Percentiles rank a stretch among this genome's conserved stretches.
phyloP scores from a whole-genome alignment of 441 rosid genomes.

The Euphorbia schlechtendalii region DNA sequence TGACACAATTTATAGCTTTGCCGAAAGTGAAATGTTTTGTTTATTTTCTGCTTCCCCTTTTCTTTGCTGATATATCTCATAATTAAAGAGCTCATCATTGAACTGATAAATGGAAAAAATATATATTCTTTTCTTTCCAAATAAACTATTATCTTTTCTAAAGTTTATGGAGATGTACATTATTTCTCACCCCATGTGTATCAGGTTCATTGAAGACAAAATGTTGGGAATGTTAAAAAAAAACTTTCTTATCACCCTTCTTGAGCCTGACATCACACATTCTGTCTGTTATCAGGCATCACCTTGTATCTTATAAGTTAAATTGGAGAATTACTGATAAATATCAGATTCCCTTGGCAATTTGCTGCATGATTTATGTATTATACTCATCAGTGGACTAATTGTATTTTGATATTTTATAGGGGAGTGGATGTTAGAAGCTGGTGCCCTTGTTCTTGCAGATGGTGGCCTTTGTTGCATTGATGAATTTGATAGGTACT shows the following conservation, averaged over 20 bases:
- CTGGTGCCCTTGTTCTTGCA: slow-evolving; percentile 98
- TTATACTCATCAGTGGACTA: slow-evolving; percentile 14
- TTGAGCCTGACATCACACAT: too few relatives aligned
- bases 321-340: slow-evolving; percentile 3
- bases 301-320: slow-evolving; percentile 8
- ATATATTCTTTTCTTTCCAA: background rate
- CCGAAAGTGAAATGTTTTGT: background rate
- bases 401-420: slow-evolving; percentile 15
- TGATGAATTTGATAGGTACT: slow-evolving; percentile 89
- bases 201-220: too few relatives aligned
- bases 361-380: slow-evolving; percentile 2
- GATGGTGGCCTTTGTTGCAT: slow-evolving; percentile 99
- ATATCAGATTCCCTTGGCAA: background rate
- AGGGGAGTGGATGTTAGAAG: slow-evolving; percentile 99
- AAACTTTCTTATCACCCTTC: too few relatives aligned
- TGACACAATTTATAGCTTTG: background rate
- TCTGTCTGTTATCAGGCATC: background rate
- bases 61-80: background rate
- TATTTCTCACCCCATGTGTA: too few relatives aligned
- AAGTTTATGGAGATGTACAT: too few relatives aligned
- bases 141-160: too few relatives aligned
- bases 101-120: too few relatives aligned
- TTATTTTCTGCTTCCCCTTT: background rate
- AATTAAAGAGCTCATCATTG: too few relatives aligned
- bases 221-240: too few relatives aligned